Conservation (phyloP, 2,329 filamentous ascomycete genomes). For the Aspergillus ruber region DNA sequence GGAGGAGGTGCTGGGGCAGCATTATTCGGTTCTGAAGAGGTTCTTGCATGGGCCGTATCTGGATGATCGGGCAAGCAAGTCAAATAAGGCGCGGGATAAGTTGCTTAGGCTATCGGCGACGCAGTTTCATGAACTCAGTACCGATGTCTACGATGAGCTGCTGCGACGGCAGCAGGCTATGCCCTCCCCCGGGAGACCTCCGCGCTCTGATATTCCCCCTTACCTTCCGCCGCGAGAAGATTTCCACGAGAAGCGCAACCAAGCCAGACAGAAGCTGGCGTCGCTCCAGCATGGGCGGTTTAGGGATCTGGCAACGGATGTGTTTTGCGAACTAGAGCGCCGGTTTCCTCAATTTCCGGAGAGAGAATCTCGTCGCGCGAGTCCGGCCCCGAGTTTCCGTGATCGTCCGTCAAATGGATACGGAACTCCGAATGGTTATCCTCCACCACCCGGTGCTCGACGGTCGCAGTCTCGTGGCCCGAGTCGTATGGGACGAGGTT, state of each 20-base stretch:
- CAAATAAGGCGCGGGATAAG: slow-evolving; percentile 92
- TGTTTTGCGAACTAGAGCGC: slow-evolving; percentile 89
- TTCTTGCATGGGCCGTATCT: slow-evolving; percentile 65
- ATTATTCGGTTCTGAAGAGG: slow-evolving; percentile 71
- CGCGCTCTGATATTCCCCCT: slow-evolving; percentile 50
- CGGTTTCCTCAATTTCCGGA: slow-evolving; percentile 75
- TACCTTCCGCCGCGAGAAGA: slow-evolving; percentile 77
- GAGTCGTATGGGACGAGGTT: slow-evolving; percentile 26
- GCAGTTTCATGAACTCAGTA: slow-evolving; percentile 95
- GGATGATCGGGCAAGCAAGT: slow-evolving; percentile 68
- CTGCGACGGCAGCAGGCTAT: slow-evolving; percentile 71
- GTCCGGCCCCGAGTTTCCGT: slow-evolving; percentile 53
- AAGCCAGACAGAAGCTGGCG: slow-evolving; percentile 90
- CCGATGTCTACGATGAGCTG: slow-evolving; percentile 94
- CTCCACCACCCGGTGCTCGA: slow-evolving; percentile 29
- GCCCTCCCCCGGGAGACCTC: slow-evolving; percentile 37
- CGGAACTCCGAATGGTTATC: slow-evolving; percentile 32
- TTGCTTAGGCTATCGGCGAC: slow-evolving; percentile 79
- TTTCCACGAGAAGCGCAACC: slow-evolving; percentile 95
- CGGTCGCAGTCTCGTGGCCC: slow-evolving; percentile 40
- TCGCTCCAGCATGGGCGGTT: slow-evolving; percentile 83
- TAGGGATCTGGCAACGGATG: slow-evolving; percentile 86
- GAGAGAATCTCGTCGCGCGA: slow-evolving; percentile 61
- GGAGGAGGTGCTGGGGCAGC: slow-evolving; percentile 69
- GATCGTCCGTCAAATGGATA: slow-evolving; percentile 52